Conservation (phyloP, 1,139 yeast species). For the Yamadazyma aaseri region DNA sequence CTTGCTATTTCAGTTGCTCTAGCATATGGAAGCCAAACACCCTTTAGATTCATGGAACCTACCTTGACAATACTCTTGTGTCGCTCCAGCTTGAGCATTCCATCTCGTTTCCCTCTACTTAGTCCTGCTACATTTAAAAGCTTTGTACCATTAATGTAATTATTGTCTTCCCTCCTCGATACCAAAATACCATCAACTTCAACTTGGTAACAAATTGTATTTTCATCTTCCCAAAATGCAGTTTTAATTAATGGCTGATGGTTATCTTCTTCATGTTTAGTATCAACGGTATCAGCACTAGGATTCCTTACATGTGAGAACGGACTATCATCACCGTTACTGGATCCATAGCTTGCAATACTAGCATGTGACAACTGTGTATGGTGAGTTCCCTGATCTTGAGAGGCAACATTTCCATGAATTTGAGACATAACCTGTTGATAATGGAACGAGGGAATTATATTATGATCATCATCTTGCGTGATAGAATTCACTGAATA, state of each 20-base stretch:
- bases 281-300: slow-evolving; percentile 4
- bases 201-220: slow-evolving; percentile 50
- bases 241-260: slow-evolving; percentile 43
- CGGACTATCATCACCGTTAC: slow-evolving; percentile 11
- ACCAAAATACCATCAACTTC: slow-evolving; percentile 45
- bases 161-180: slow-evolving; percentile 51
- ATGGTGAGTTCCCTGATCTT: slow-evolving; percentile 1
- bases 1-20: slow-evolving; percentile 53
- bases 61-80: slow-evolving; percentile 45
- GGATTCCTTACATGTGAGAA: slow-evolving; percentile 5
- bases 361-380: slow-evolving; percentile 9
- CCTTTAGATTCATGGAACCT: slow-evolving; percentile 56
- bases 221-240: slow-evolving; percentile 50
- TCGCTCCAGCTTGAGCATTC: slow-evolving; percentile 60
- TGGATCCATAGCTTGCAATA: slow-evolving; percentile 18
- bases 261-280: slow-evolving; percentile 6
- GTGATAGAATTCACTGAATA: too few relatives aligned
- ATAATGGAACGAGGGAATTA: too few relatives aligned
- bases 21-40: slow-evolving; percentile 58
- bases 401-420: background rate
- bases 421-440: too few relatives aligned
- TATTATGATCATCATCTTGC: too few relatives aligned
- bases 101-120: slow-evolving; percentile 96
- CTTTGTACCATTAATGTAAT: slow-evolving; percentile 56
- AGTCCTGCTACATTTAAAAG: slow-evolving; percentile 88